A percentile compares a stretch with the other conserved stretches of the same genome.
Conservation (phyloP, 768 basidiomycete species). For the Chiua virens region DNA sequence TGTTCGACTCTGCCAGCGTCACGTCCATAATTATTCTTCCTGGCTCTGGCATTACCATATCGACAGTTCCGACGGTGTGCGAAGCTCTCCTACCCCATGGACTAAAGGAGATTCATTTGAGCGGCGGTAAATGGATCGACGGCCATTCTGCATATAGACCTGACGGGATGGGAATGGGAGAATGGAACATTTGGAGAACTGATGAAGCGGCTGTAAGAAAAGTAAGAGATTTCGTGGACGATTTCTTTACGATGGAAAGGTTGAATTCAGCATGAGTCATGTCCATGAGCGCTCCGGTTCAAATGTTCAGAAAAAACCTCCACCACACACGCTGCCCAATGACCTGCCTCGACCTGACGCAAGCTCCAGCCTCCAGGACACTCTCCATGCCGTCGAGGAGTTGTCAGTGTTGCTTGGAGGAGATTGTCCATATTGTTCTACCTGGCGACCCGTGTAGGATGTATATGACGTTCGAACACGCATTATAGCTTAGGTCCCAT, state of each 20-base stretch:
- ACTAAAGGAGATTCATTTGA: slow-evolving; percentile 70
- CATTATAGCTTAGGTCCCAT: too few relatives aligned
- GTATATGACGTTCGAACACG: too few relatives aligned
- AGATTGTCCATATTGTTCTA: too few relatives aligned
- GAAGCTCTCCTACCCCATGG: slow-evolving; percentile 53
- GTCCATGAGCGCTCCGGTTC: too few relatives aligned
- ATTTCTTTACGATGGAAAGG: background rate
- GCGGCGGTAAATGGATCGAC: slow-evolving; percentile 65
- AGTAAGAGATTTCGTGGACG: slow-evolving; percentile 51
- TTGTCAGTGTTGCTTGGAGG: too few relatives aligned
- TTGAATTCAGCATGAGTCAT: too few relatives aligned
- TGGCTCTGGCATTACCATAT: slow-evolving; percentile 71
- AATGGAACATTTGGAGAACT: slow-evolving; percentile 73
- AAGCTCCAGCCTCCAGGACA: too few relatives aligned
- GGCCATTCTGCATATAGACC: slow-evolving; percentile 51
- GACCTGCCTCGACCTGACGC: too few relatives aligned
- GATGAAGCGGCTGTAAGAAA: slow-evolving; percentile 48
- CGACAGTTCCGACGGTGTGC: slow-evolving; percentile 52
- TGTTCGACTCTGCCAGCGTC: slow-evolving; percentile 32
- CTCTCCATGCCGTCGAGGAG: too few relatives aligned
- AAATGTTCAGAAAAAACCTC: too few relatives aligned
- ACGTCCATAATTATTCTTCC: slow-evolving; percentile 50
- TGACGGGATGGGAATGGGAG: slow-evolving; percentile 71
- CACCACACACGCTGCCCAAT: too few relatives aligned
- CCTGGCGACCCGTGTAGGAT: too few relatives aligned